Conservation (phyloP, 2,329 filamentous ascomycete species). For the Paraconiothyrium sp. region DNA sequence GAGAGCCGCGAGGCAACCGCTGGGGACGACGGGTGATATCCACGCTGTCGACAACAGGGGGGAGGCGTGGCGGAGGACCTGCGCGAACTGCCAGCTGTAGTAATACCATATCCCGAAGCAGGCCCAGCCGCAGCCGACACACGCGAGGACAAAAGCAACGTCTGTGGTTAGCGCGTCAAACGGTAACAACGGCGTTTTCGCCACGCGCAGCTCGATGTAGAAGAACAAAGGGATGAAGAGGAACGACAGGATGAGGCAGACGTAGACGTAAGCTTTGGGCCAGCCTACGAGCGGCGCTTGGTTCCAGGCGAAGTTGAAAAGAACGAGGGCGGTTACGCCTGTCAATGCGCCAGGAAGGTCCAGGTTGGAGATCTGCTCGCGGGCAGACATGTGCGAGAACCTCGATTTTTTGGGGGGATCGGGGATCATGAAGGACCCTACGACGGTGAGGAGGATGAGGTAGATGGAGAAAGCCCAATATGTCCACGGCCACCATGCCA, state of each 20-base stretch:
- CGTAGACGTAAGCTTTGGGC: slow-evolving; percentile 64
- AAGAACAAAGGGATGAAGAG: slow-evolving; percentile 65
- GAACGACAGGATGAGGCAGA: slow-evolving; percentile 66
- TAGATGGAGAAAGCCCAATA: slow-evolving; percentile 58
- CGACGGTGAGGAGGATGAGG: slow-evolving; percentile 48
- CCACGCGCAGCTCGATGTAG: slow-evolving; percentile 58
- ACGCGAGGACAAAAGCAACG: slow-evolving; percentile 65
- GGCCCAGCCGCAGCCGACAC: slow-evolving; percentile 57
- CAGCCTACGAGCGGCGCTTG: slow-evolving; percentile 70
- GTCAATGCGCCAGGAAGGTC: slow-evolving; percentile 57
- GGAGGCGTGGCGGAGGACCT: slow-evolving; percentile 32
- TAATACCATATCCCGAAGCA: slow-evolving; percentile 47
- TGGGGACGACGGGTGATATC: slow-evolving; percentile 36
- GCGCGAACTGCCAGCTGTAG: slow-evolving; percentile 44
- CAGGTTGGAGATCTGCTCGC: slow-evolving; percentile 45
- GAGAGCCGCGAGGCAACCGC: slow-evolving; percentile 45
- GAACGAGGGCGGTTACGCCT: slow-evolving; percentile 65
- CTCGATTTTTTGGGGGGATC: slow-evolving; percentile 10
- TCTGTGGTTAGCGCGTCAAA: slow-evolving; percentile 61
- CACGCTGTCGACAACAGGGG: slow-evolving; percentile 42
- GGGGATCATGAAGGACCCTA: slow-evolving; percentile 4
- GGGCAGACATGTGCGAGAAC: slow-evolving; percentile 3
- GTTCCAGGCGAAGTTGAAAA: slow-evolving; percentile 75
- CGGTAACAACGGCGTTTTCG: slow-evolving; percentile 66
- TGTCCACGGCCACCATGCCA: slow-evolving; percentile 64